Evolutionary conservation across 306 rosid genomes (phyloP).

Genomic region (Castanea crenata): DNA sequence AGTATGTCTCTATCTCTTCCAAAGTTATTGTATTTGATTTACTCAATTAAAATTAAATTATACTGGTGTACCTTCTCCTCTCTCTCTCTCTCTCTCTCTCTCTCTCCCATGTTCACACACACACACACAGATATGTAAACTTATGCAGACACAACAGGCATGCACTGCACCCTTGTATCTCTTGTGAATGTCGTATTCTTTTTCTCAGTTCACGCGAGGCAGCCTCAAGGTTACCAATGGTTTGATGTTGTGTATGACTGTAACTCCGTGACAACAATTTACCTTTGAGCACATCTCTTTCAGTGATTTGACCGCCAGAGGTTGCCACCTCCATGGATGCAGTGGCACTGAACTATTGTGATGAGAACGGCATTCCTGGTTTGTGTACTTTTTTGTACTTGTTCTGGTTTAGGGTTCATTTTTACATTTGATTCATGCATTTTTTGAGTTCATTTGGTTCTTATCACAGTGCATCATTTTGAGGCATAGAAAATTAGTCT

Average conservation of each 20-base stretch:
- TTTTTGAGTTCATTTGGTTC: not conserved
- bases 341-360: constrained; percentile 54
- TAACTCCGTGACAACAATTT: constrained; percentile 50
- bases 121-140: not conserved
- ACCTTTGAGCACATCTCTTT: constrained; percentile 55
- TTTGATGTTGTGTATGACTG: constrained; percentile 53
- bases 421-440: not conserved
- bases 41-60: not conserved
- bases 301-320: constrained; percentile 55
- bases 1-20: constrained; percentile 21
- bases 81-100: not conserved
- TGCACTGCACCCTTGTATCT: not conserved
- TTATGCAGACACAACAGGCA: not conserved
- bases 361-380: constrained; percentile 70
- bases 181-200: constrained; percentile 8
- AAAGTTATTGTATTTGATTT: not conserved
- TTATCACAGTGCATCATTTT: not conserved
- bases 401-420: not conserved
- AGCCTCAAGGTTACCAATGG: constrained; percentile 57
- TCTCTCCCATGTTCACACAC: not conserved
- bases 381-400: constrained; percentile 24
- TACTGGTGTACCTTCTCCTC: not conserved
- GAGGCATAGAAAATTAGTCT: not conserved
- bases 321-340: constrained; percentile 47
- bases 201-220: constrained; percentile 55